Percentiles rank a stretch among this genome's conserved stretches.
Conservation (phyloP, 768 basidiomycete species). For the Boletus vinaceobasis region DNA sequence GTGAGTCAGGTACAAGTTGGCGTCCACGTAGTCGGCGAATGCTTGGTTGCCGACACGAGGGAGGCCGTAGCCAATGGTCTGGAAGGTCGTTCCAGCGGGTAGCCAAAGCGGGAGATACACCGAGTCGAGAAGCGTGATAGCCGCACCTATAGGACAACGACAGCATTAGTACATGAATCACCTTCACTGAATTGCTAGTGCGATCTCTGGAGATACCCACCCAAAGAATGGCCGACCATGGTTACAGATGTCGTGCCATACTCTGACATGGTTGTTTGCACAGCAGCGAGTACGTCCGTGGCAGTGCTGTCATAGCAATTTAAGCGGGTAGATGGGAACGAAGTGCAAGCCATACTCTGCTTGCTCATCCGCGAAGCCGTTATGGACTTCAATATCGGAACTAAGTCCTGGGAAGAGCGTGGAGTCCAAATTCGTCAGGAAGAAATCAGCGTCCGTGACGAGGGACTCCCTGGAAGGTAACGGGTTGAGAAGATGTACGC, state of each 20-base stretch:
- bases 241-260: constrained; percentile 39
- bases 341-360: constrained; percentile 34
- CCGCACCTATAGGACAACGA: constrained; percentile 27
- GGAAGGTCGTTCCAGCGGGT: constrained; percentile 31
- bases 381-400: constrained; percentile 41
- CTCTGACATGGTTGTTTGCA: constrained; percentile 36
- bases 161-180: neutral
- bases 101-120: constrained; percentile 40
- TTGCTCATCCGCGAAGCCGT: constrained; percentile 46
- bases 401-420: constrained; percentile 50
- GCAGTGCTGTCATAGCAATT: constrained; percentile 34
- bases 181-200: neutral
- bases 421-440: constrained; percentile 33
- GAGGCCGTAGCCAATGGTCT: constrained; percentile 34
- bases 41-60: constrained; percentile 53
- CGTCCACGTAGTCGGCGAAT: constrained; percentile 56
- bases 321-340: neutral
- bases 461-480: constrained; percentile 29
- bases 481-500: neutral
- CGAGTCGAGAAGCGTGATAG: constrained; percentile 37
- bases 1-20: constrained; percentile 43
- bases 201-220: constrained; percentile 16
- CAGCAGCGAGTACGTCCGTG: constrained; percentile 41
- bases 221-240: constrained; percentile 43
- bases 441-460: constrained; percentile 43